These are phyloP conservation scores for Achlya hypogyna DNA, from an alignment of 352 stramenopile species.

Conservation along the genomic window DNA sequence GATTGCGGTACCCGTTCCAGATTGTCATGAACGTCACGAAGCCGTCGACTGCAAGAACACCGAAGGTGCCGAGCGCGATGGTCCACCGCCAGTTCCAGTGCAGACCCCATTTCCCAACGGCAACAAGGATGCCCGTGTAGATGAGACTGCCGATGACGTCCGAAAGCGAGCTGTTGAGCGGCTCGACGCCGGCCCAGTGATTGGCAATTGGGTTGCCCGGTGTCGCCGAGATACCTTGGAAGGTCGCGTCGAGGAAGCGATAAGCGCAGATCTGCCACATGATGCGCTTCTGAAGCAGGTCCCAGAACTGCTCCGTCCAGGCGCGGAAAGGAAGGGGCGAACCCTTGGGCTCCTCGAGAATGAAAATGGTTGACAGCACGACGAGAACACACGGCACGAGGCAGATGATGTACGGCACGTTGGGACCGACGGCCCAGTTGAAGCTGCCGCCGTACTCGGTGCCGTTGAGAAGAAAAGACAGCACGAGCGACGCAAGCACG, in stretches of 20 bases:
- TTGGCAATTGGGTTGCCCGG: conserved; percentile 45
- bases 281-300: conserved; percentile 43
- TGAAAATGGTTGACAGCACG: conserved; percentile 28
- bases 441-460: conserved; percentile 47
- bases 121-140: conserved; percentile 35
- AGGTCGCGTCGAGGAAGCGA: conserved; percentile 53
- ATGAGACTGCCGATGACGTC: conserved; percentile 38
- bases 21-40: conserved; percentile 46
- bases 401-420: conserved; percentile 43
- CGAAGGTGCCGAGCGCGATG: conserved; percentile 34
- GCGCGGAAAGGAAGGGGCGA: conserved; percentile 12
- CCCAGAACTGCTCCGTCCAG: conserved; percentile 43
- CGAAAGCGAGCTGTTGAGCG: conserved; percentile 49
- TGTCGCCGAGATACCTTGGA: conserved; percentile 54
- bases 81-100: conserved; percentile 49
- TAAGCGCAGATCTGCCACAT: conserved; percentile 53
- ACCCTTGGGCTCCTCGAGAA: conserved; percentile 26
- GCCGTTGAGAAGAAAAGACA: conserved; percentile 42
- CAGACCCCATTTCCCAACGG: conserved; percentile 38
- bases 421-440: conserved; percentile 31
- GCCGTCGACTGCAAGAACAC: conserved; percentile 32
- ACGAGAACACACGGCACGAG: conserved; percentile 32
- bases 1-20: conserved; percentile 41
- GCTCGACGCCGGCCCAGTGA: conserved; percentile 47
- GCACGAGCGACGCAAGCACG: conserved; percentile 31